Evolutionary conservation across 1,139 yeast species (phyloP).

Genomic region (Saccharomycopsis hybrid): DNA sequence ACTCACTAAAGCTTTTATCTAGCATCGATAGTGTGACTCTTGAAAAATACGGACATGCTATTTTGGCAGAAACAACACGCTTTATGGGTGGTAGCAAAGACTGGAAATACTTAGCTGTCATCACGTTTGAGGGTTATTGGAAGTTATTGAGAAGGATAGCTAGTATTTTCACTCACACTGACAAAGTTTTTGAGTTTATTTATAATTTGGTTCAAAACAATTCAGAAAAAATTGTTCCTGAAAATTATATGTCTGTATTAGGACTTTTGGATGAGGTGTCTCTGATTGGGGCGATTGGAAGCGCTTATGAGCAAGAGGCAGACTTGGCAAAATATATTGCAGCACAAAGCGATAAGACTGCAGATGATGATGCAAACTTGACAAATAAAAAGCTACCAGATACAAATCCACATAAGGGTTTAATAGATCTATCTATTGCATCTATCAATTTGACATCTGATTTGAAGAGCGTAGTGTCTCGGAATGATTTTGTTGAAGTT

Average conservation of each 20-base stretch:
- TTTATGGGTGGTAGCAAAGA: background rate
- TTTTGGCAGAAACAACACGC: background rate
- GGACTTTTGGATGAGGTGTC: constrained; percentile 77
- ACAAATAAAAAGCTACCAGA: constrained; percentile 40
- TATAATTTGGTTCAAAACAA: constrained; percentile 37
- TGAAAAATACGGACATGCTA: background rate
- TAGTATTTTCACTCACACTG: constrained; percentile 46
- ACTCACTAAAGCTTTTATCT: constrained; percentile 1
- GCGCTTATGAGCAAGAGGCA: constrained; percentile 64
- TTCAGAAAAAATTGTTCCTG: constrained; percentile 35
- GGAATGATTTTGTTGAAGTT: constrained; percentile 27
- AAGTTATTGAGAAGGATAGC: constrained; percentile 51
- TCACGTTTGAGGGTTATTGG: constrained; percentile 56
- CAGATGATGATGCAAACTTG: constrained; percentile 36
- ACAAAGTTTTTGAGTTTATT: constrained; percentile 43
- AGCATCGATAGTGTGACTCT: background rate
- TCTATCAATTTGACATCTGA: constrained; percentile 58
- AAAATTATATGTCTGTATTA: constrained; percentile 56
- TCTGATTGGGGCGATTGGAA: constrained; percentile 75
- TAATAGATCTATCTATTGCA: constrained; percentile 51
- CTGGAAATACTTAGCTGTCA: constrained; percentile 1
- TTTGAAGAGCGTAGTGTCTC: constrained; percentile 33
- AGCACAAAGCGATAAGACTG: too few relatives aligned
- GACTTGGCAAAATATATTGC: constrained; percentile 54
- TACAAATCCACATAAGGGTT: constrained; percentile 42